These are phyloP conservation scores for Rhodamnia rubescens DNA, from an alignment of 345 rosid genomes.

Conservation along the genomic window DNA sequence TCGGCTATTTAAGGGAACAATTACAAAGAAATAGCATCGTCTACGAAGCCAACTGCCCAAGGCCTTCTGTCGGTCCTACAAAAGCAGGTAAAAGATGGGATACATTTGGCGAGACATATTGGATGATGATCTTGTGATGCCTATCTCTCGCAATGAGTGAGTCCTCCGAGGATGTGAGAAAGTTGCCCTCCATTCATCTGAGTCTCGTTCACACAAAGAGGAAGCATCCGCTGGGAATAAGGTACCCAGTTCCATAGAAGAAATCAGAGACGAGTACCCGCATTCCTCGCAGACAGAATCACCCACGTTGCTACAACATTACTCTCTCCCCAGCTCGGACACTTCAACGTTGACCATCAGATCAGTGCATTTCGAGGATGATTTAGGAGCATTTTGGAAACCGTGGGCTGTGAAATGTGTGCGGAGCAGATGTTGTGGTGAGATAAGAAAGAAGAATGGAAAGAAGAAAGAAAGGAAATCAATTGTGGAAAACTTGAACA, in stretches of 20 bases:
- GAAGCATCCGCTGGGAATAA: background rate
- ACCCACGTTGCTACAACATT: background rate
- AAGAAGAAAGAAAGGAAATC: too few relatives aligned
- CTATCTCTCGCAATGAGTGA: constrained; percentile 62
- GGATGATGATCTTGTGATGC: constrained; percentile 66
- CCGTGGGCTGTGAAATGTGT: too few relatives aligned
- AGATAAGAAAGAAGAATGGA: too few relatives aligned
- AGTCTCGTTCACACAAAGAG: background rate
- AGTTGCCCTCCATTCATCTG: background rate
- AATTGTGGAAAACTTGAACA: too few relatives aligned
- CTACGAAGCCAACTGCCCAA: constrained; percentile 47
- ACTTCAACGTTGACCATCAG: background rate
- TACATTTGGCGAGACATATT: constrained; percentile 73
- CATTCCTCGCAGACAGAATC: background rate
- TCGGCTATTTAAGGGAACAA: too few relatives aligned
- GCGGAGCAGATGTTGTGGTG: too few relatives aligned
- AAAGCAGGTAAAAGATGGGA: constrained; percentile 60
- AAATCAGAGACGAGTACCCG: background rate
- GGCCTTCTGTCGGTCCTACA: constrained; percentile 62
- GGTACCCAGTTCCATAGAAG: background rate
- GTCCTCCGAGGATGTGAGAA: constrained; percentile 65
- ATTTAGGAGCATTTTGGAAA: background rate
- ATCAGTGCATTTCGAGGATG: background rate
- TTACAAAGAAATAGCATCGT: too few relatives aligned
- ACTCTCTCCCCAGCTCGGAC: background rate